Base-by-base conservation (phyloP, 257 asterid species). In the Salvia rosmarinus region DNA sequence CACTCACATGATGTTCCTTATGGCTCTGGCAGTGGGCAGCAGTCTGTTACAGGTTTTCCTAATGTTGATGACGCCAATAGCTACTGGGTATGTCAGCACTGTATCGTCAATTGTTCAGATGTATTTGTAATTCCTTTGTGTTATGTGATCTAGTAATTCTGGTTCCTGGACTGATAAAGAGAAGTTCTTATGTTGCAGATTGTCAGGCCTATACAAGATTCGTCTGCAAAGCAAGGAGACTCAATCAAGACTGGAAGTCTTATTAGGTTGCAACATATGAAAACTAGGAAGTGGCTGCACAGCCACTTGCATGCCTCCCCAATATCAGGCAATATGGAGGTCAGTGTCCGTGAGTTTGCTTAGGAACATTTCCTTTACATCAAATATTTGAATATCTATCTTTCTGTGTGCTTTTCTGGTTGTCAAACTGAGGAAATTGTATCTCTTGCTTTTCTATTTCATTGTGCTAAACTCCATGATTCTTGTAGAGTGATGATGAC, bases 271-370 rank as follows among this genome's bases (percentile, higher is more conserved):
- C 99, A 91, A 63, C 98, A 95, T 78, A 84, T 88, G 92, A 87
- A 73, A 85, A 95, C 99, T 30, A 84, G 95, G 79, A 90, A 75
- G 79, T 95, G 99, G 99, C 80, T 95, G 73, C 99, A 95, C 71
- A 95, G 99, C 85, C 99, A 95, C 87, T 84, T 95, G 89, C 97
- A 91, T 32, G 97, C 97, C 50, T 95, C 99, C 69, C 99, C 99
- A 39, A 95, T 95, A 70, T 88, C 98, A 23, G 92, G 97, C 72
- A 95, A 95, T 73, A 21, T 91, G 83, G 99, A 95, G 99, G 99
- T 95, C 10, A 23, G 95, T 70, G 37, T 62, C 20, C 75, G 67
- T 55, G 67, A 25, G 12, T 60, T 64, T 30, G 43, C 68, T 42
- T 37, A n/a, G 34, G 59, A 34, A 44, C 16, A 16, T 25, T 40